Evolutionary conservation across 2,329 filamentous ascomycete genomes (phyloP).

Genomic region (Epichloe gansuensis): DNA sequence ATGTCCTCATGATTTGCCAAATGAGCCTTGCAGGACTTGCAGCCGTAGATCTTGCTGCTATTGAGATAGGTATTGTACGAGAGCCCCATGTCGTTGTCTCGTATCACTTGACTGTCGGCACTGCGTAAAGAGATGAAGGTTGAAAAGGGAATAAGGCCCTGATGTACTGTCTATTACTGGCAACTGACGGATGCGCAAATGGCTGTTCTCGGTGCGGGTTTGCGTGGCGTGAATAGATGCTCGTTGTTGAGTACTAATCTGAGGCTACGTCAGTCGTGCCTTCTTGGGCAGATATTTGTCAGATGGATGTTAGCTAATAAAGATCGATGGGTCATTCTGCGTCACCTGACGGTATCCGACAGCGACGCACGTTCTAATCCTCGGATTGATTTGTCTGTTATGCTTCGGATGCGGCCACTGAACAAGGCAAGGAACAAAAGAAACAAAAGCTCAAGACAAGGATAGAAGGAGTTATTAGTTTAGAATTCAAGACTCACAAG

Average conservation of each 20-base stretch:
- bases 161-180: background rate
- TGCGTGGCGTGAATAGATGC: background rate
- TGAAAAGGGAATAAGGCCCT: background rate
- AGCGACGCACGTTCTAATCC: background rate
- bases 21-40: constrained; percentile 91
- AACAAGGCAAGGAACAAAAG: background rate
- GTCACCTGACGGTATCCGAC: background rate
- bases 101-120: background rate
- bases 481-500: no score
- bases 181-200: background rate
- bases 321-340: background rate
- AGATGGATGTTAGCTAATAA: background rate
- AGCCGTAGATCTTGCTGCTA: constrained; percentile 79
- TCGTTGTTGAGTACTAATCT: background rate
- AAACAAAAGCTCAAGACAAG: background rate
- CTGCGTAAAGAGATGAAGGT: background rate
- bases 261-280: background rate
- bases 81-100: constrained; percentile 55
- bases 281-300: background rate
- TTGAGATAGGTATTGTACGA: constrained; percentile 86
- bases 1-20: constrained; percentile 93
- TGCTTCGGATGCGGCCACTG: background rate
- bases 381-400: background rate
- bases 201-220: background rate
- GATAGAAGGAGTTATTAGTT: background rate